Percentiles rank a stretch among this genome's conserved stretches.
Conservation (phyloP, 2,329 filamentous ascomycete genomes). For the Intubia oerlemansii region DNA sequence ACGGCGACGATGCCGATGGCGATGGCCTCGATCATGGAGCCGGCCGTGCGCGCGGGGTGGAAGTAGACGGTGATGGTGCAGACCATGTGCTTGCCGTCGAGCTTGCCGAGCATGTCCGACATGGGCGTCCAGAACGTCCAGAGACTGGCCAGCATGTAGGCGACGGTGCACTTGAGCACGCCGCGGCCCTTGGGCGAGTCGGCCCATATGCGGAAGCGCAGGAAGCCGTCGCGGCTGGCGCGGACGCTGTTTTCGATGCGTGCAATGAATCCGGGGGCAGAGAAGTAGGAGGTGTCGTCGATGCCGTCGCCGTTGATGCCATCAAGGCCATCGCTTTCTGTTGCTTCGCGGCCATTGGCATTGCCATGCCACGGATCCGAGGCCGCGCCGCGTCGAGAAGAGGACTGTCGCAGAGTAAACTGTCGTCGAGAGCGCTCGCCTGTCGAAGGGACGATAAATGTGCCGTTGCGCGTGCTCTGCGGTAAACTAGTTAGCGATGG, state of each 20-base stretch:
- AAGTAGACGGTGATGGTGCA: conserved; percentile 92
- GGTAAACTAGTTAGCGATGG: too few relatives aligned
- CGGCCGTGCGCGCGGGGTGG: conserved; percentile 66
- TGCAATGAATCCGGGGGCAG: conserved; percentile 12
- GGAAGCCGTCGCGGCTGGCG: conserved; percentile 1
- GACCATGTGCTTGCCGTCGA: conserved; percentile 85
- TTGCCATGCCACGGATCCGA: too few relatives aligned
- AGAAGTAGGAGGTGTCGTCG: conserved; percentile 13
- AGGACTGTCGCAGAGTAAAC: conserved; percentile 44
- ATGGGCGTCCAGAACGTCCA: conserved; percentile 64
- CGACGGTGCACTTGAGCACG: conserved; percentile 77
- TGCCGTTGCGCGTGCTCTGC: conserved; percentile 68
- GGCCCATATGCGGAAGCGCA: conserved; percentile 34
- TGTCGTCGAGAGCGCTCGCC: conserved; percentile 65
- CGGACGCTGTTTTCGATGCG: conserved; percentile 2
- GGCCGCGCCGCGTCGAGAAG: background rate
- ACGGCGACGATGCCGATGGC: conserved; percentile 60
- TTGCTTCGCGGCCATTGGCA: conserved; percentile 12
- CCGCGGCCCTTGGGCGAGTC: conserved; percentile 54
- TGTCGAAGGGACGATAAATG: conserved; percentile 68
- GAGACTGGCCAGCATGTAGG: conserved; percentile 69
- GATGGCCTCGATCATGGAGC: conserved; percentile 76
- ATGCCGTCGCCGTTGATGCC: conserved; percentile 13
- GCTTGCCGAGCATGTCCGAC: conserved; percentile 52
- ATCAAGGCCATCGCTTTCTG: conserved; percentile 1